Percentiles rank a stretch among this genome's conserved stretches.
phyloP scores from a whole-genome alignment of 2,329 filamentous ascomycete species.

The Lecanicillium sp. region DNA sequence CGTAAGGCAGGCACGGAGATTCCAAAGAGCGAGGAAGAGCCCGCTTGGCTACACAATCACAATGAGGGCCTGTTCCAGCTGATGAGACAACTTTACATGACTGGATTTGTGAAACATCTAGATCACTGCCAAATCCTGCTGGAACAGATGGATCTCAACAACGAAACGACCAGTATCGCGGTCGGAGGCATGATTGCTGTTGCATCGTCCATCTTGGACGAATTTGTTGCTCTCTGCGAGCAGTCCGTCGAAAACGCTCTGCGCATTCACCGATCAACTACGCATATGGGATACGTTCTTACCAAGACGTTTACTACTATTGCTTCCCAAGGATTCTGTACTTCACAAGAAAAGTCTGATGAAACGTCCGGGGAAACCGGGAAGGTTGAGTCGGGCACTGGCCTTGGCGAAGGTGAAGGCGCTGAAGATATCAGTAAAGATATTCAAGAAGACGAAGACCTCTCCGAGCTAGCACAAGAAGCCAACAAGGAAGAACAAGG shows the following conservation, averaged over 20 bases:
- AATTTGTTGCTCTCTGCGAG: constrained; percentile 58
- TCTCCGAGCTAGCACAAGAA: constrained; percentile 85
- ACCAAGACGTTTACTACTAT: constrained; percentile 72
- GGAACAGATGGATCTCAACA: constrained; percentile 21
- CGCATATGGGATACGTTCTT: constrained; percentile 67
- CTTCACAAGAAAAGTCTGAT: constrained; percentile 71
- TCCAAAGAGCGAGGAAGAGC: constrained; percentile 24
- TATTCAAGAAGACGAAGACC: constrained; percentile 84
- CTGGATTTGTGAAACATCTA: constrained; percentile 41
- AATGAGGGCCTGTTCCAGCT: constrained; percentile 43
- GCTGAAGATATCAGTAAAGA: constrained; percentile 98
- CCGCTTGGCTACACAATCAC: constrained; percentile 29
- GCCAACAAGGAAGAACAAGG: constrained; percentile 55
- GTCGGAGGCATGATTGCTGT: constrained; percentile 23
- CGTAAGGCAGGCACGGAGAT: constrained; percentile 43
- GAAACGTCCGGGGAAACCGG: constrained; percentile 62
- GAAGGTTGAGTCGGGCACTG: constrained; percentile 83
- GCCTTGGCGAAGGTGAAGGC: constrained; percentile 88
- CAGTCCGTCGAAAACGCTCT: constrained; percentile 50
- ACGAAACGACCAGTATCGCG: constrained; percentile 17
- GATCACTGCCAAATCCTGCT: constrained; percentile 28
- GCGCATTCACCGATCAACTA: constrained; percentile 59
- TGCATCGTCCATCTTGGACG: constrained; percentile 59
- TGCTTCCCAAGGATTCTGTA: constrained; percentile 82
- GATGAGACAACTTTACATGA: constrained; percentile 50